Evolutionary conservation across 1,284 basidiomycete species (phyloP).

Genomic region (Heterobasidion occidentale): DNA sequence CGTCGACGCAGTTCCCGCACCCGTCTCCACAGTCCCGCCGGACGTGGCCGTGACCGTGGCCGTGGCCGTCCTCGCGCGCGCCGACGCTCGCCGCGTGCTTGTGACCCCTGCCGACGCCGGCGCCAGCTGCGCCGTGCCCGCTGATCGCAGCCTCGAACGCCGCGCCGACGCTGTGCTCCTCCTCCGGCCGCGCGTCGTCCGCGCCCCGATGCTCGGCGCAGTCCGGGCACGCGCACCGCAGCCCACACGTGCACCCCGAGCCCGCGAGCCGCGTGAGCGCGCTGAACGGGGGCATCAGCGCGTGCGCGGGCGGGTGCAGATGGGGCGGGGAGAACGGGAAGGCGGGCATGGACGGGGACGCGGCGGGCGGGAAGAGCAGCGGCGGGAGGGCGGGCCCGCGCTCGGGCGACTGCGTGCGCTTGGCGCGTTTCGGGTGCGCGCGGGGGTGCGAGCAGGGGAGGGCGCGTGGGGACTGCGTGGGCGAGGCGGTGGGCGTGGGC

Average conservation of each 20-base stretch:
- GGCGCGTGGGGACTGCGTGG: not conserved
- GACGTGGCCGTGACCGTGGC: not conserved
- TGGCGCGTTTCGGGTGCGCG: not conserved
- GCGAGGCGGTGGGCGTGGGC: not conserved
- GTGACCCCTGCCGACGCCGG: too few species aligned
- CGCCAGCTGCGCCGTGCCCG: too few species aligned
- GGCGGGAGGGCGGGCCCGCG: conserved; percentile 31
- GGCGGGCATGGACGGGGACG: conserved; percentile 5
- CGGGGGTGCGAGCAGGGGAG: not conserved
- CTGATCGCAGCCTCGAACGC: not conserved
- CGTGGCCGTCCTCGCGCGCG: not conserved
- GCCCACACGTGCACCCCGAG: conserved; percentile 59
- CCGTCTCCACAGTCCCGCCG: conserved; percentile 39
- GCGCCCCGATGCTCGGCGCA: conserved; percentile 49
- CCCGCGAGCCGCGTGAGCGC: conserved; percentile 45
- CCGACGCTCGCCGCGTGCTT: not conserved
- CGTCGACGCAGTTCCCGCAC: conserved; percentile 52
- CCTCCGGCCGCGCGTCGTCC: conserved; percentile 9
- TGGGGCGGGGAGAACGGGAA: conserved; percentile 3
- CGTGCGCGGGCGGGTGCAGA: conserved; percentile 5
- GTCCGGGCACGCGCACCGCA: conserved; percentile 55
- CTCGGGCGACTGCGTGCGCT: not conserved
- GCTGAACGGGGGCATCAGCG: conserved; percentile 46
- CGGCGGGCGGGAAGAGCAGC: conserved; percentile 20
- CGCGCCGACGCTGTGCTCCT: conserved; percentile 20